Conservation (phyloP, 2,329 filamentous ascomycete species). For the Aspergillus vadensis region DNA sequence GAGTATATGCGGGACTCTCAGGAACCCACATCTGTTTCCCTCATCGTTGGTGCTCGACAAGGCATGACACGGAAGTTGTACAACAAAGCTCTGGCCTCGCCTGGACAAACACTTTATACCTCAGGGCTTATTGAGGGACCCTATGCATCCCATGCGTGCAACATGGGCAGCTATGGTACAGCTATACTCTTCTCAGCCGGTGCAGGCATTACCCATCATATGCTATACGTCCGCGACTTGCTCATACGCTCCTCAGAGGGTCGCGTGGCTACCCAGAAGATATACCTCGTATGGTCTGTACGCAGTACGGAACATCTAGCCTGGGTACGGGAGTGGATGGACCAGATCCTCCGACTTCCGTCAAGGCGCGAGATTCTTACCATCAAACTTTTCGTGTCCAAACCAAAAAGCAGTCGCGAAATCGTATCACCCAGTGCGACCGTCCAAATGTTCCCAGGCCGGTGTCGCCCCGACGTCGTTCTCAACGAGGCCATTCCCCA, state of each 20-base stretch:
- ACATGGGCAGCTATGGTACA: constrained; percentile 63
- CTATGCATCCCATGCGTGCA: constrained; percentile 61
- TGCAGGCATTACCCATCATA: constrained; percentile 67
- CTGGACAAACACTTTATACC: constrained; percentile 54
- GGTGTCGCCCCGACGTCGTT: constrained; percentile 58
- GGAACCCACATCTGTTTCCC: constrained; percentile 50
- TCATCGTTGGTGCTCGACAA: constrained; percentile 63
- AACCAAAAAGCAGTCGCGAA: constrained; percentile 57
- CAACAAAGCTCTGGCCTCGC: constrained; percentile 54
- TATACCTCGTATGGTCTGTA: constrained; percentile 65
- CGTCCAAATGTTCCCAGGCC: constrained; percentile 63
- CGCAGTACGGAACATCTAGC: constrained; percentile 61
- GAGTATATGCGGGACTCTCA: constrained; percentile 24
- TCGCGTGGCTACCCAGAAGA: constrained; percentile 59
- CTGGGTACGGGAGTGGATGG: constrained; percentile 69
- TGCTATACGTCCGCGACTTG: constrained; percentile 62
- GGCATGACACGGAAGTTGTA: constrained; percentile 65
- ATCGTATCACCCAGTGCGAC: constrained; percentile 59
- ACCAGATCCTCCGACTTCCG: constrained; percentile 62
- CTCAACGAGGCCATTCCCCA: constrained; percentile 58
- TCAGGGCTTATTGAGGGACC: constrained; percentile 64
- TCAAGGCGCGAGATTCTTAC: constrained; percentile 60
- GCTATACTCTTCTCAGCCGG: constrained; percentile 67
- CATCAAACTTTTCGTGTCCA: constrained; percentile 65
- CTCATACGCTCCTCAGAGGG: constrained; percentile 54